phyloP scores from a whole-genome alignment of 2,329 filamentous ascomycete genomes.

The Clarireedia homoeocarpa region DNA sequence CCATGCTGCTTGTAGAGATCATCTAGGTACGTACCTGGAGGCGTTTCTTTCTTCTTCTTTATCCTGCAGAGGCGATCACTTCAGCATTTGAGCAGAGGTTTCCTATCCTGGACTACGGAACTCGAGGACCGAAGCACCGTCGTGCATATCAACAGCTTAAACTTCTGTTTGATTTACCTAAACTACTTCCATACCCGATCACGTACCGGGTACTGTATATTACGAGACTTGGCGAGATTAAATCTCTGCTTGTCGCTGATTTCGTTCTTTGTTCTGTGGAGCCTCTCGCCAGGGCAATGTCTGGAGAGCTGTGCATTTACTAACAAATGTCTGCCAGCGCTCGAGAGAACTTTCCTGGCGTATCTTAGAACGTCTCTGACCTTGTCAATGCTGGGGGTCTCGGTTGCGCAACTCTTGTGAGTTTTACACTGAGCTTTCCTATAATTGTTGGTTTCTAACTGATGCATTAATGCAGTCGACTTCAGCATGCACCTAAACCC shows the following conservation, averaged over 20 bases:
- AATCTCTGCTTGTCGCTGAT: not conserved
- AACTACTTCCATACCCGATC: not conserved
- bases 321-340: slow-evolving; percentile 40
- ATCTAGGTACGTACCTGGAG: slow-evolving; percentile 40
- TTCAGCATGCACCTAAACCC: slow-evolving; percentile 32
- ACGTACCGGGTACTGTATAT: not conserved
- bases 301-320: not conserved
- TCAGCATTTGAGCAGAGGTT: slow-evolving; percentile 5
- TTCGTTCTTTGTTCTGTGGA: not conserved
- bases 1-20: slow-evolving; percentile 43
- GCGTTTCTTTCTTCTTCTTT: slow-evolving; percentile 10
- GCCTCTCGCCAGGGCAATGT: not conserved
- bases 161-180: not conserved
- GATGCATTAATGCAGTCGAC: slow-evolving; percentile 37
- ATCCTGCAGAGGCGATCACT: not conserved
- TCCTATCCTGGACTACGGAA: slow-evolving; percentile 6
- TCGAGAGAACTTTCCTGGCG: slow-evolving; percentile 67
- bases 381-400: slow-evolving; percentile 59
- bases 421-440: slow-evolving; percentile 3
- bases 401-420: slow-evolving; percentile 58
- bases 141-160: slow-evolving; percentile 8
- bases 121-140: slow-evolving; percentile 10
- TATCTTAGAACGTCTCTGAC: slow-evolving; percentile 64
- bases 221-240: not conserved
- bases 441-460: slow-evolving; percentile 8